phyloP scores from a whole-genome alignment of 108 stramenopile genomes.

The Schizochytrium sp. region DNA sequence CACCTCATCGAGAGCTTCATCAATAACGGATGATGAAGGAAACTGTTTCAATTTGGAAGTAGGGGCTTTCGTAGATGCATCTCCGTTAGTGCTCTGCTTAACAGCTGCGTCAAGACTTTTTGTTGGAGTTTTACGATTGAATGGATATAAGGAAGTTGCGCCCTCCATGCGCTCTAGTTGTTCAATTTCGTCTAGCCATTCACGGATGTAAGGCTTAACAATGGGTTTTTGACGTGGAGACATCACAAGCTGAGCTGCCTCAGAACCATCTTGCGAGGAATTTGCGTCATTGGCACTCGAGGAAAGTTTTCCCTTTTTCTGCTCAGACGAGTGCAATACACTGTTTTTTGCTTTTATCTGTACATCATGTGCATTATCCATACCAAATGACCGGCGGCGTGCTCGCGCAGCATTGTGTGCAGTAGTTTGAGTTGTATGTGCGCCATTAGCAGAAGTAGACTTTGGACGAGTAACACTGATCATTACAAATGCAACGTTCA shows the following conservation, averaged over 20 bases:
- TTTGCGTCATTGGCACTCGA: too few relatives aligned
- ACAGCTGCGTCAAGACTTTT: not conserved
- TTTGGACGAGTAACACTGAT: not conserved
- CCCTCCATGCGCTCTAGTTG: not conserved
- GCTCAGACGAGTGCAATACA: too few relatives aligned
- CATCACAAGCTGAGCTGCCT: not conserved
- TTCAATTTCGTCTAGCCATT: constrained; percentile 18
- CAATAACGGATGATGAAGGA: not conserved
- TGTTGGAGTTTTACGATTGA: not conserved
- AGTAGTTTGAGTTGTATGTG: constrained; percentile 5
- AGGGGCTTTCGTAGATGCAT: not conserved
- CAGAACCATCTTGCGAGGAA: not conserved
- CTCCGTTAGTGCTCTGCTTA: not conserved
- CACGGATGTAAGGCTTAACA: constrained; percentile 15
- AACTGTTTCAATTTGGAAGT: not conserved
- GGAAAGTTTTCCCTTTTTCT: too few relatives aligned
- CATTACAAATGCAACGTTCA: not conserved
- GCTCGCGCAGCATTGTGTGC: constrained; percentile 3
- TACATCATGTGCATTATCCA: not conserved
- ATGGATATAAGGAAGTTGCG: not conserved
- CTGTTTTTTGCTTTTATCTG: too few relatives aligned
- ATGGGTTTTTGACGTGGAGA: constrained; percentile 8
- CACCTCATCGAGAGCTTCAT: constrained; percentile 39
- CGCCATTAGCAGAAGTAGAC: not conserved
- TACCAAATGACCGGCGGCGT: not conserved